These are phyloP conservation scores for Stygiomarasmius scandens DNA, from an alignment of 1,284 basidiomycete species.

Conservation along the genomic window DNA sequence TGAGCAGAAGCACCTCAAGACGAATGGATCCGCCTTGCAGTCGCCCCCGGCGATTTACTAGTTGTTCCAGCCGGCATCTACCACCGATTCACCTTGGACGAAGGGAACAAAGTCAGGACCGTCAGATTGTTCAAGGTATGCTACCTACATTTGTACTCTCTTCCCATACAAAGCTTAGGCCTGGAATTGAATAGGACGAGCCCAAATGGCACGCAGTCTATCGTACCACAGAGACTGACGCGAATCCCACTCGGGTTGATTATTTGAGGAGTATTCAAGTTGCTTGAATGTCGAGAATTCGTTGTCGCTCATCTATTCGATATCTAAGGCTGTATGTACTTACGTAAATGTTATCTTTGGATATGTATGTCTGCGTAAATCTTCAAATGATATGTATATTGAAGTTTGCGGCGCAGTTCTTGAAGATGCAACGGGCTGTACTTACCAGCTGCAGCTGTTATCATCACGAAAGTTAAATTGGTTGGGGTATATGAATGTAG, in stretches of 20 bases:
- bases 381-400: too few species aligned
- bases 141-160: too few species aligned
- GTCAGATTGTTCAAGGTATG: slow-evolving; percentile 78
- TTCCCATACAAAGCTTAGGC: too few species aligned
- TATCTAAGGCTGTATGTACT: not conserved
- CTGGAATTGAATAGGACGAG: slow-evolving; percentile 85
- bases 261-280: slow-evolving; percentile 58
- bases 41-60: slow-evolving; percentile 73
- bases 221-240: slow-evolving; percentile 62
- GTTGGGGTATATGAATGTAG: too few species aligned
- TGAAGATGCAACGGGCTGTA: too few species aligned
- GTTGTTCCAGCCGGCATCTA: slow-evolving; percentile 81
- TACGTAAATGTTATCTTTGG: not conserved
- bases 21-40: slow-evolving; percentile 73
- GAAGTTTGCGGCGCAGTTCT: too few species aligned
- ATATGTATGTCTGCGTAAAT: not conserved
- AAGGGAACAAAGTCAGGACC: slow-evolving; percentile 67
- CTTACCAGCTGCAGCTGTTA: too few species aligned
- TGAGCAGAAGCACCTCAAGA: slow-evolving; percentile 54
- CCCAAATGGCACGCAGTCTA: slow-evolving; percentile 85
- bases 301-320: not conserved
- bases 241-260: slow-evolving; percentile 59
- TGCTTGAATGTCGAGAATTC: slow-evolving; percentile 4
- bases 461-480: too few species aligned
- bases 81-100: slow-evolving; percentile 85